Evolutionary conservation across 192 early-diverging fungal genomes (phyloP), one percentile per base, ranked within the genome.

Genomic region (Phlyctochytrium arcticum): DNA sequence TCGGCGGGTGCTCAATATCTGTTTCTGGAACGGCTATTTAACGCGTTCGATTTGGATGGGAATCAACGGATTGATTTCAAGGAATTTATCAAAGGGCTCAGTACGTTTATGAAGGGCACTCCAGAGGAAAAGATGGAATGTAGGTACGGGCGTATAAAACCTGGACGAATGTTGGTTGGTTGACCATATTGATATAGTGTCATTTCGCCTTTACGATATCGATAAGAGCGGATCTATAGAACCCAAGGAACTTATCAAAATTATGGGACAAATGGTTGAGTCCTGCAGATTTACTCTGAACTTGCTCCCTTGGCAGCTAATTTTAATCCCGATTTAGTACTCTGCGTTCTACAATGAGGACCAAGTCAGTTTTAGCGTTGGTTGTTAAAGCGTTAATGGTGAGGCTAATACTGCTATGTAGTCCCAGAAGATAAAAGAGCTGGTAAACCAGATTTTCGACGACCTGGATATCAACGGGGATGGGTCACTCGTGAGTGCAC

Each of bases 381-480:
- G n/a, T n/a, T n/a, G n/a, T n/a, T n/a, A n/a, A n/a, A n/a, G n/a
- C n/a, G n/a, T n/a, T n/a, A n/a, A n/a, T n/a, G n/a, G n/a, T n/a
- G n/a, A n/a, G n/a, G n/a, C n/a, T n/a, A n/a, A n/a, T n/a, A n/a
- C n/a, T n/a, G n/a, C n/a, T n/a, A n/a, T n/a, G n/a, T n/a, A 85
- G 66, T 80, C 87, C 6, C 71, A 77, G 34, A 74, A 81, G 51
- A 85, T 91, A 36, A 73, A 75, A 44, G 74, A 79, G 35, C 72
- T 90, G 48, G 86, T 91, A n/a, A 65, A 73, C 39, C 79, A 84
- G 46, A 80, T 91, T 63, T 91, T 91, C 75, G 77, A 89, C 42
- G 90, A 91, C 58, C 62, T 91, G 68, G 90, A 91, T 62, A 85
- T 91, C 21, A 82, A 91, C 70, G 88, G 83, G 27, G 88, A 91